Evolutionary conservation across 768 basidiomycete genomes (phyloP), one percentile per base, ranked within the genome.

Genomic region (Infundibulicybe gibba): DNA sequence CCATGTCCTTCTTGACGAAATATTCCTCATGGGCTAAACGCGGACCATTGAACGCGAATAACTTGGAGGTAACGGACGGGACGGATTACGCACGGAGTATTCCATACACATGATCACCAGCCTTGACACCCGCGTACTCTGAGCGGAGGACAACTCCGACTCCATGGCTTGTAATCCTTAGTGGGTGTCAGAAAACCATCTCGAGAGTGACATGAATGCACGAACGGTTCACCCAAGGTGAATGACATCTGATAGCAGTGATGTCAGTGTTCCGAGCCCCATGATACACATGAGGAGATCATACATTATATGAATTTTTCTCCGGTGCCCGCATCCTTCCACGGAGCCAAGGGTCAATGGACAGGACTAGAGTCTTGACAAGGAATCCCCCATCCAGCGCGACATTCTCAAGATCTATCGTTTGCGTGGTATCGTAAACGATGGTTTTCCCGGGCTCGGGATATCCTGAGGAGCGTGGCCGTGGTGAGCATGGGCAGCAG

Each of bases 261-360:
- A 38, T n/a, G 17, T 38, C 10, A 38, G 17, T 41, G 49, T 32
- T 2, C n/a, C n/a, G n/a, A 32, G 35, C 5, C 13, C n/a, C n/a
- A n/a, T n/a, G n/a, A n/a, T n/a, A n/a, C n/a, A n/a, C n/a, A n/a
- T n/a, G 9, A n/a, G 10, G 13, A 21, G 32, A 35, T 3, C 15
- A 8, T 11, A 49, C 50, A 17, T 15, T 54, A 54, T 8, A 19
- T 59, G 61, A 1, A 59, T 63, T 19, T 63, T 37, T 2, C 52
- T n/a, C 49, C 2, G 56, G 41, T 9, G 52, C 52, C 6, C 66
- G 54, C 76, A 76, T 74, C 34, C 55, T 51, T 9, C 63, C 62
- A 13, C 70, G 51, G 49, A 75, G 21, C 50, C 71, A 75, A 0
- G 76, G 76, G 41, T 79, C 79, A 32, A 78, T 55, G 13, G 70